Evolutionary conservation across 371 early-diverging fungal genomes (phyloP).

Genomic region (Mucor mucedo): DNA sequence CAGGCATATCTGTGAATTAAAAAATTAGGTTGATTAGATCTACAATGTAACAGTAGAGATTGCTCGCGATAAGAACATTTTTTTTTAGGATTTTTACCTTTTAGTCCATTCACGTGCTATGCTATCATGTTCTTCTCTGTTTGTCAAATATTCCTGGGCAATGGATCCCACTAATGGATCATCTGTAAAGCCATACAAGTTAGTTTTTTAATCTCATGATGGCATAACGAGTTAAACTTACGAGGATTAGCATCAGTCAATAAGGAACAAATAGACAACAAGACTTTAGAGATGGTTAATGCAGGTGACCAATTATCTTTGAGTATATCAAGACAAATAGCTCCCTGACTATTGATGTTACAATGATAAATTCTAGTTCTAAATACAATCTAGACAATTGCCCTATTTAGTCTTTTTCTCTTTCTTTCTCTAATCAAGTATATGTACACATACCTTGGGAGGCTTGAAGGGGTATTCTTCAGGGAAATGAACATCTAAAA

Average conservation of each 20-base stretch:
- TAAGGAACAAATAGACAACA: constrained; percentile 97
- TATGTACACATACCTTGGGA: constrained; percentile 74
- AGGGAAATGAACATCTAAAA: constrained; percentile 97
- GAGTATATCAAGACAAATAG: constrained; percentile 98
- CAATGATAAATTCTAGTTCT: constrained; percentile 98
- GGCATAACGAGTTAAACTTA: constrained; percentile 22
- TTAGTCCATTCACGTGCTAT: constrained; percentile 95
- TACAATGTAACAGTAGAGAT: constrained; percentile 4
- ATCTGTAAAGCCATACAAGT: constrained; percentile 47
- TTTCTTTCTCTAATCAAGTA: background rate
- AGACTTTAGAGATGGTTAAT: constrained; percentile 96
- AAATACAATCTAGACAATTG: constrained; percentile 78
- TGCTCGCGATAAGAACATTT: background rate
- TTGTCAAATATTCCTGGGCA: constrained; percentile 89
- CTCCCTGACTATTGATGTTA: constrained; percentile 99
- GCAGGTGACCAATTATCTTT: constrained; percentile 99
- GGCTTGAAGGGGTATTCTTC: constrained; percentile 99
- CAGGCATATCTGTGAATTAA: constrained; percentile 21
- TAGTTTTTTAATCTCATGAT: background rate
- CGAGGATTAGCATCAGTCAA: constrained; percentile 98
- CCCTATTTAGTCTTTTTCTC: background rate
- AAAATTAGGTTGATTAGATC: constrained; percentile 15
- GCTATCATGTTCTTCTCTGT: constrained; percentile 89
- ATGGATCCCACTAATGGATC: constrained; percentile 93
- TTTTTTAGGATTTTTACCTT: constrained; percentile 46